These are phyloP conservation scores for Talaromyces ruber DNA, from an alignment of 495 filamentous ascomycete species.

Conservation along the genomic window DNA sequence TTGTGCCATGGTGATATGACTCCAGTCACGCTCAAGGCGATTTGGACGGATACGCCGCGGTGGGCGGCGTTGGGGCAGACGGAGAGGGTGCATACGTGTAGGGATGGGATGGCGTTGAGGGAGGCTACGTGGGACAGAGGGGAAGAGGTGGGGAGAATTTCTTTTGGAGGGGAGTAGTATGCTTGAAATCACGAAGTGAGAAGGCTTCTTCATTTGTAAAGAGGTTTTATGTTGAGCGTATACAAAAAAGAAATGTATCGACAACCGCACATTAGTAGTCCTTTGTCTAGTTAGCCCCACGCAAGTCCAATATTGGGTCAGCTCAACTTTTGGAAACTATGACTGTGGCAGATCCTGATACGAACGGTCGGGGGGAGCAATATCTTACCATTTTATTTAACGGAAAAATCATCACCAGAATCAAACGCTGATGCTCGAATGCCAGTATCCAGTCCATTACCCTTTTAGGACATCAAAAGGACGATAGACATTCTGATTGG, in stretches of 20 bases:
- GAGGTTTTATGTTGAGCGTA: no score
- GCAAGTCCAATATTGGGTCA: no score
- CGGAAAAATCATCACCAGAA: not conserved
- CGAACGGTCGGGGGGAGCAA: no score
- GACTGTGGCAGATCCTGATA: no score
- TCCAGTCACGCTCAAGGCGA: constrained; percentile 11
- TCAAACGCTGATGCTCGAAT: not conserved
- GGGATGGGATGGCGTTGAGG: constrained; percentile 7
- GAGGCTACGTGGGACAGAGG: constrained; percentile 3
- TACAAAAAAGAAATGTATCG: no score
- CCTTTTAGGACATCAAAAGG: not conserved
- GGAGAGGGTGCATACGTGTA: constrained; percentile 12
- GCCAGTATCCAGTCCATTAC: not conserved
- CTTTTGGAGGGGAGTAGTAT: not conserved
- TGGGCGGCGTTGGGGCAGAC: constrained; percentile 11
- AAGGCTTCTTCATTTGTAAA: no score
- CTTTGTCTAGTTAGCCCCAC: no score
- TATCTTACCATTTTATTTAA: no score
- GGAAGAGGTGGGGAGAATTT: not conserved
- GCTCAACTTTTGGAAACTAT: no score
- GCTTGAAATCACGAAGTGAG: not conserved
- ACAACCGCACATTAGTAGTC: no score
- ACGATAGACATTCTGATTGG: not conserved
- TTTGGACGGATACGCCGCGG: constrained; percentile 5
- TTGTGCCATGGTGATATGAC: constrained; percentile 19